These are phyloP conservation scores for Leucocoprinus leucothites DNA, from an alignment of 768 basidiomycete genomes.

Conservation along the genomic window DNA sequence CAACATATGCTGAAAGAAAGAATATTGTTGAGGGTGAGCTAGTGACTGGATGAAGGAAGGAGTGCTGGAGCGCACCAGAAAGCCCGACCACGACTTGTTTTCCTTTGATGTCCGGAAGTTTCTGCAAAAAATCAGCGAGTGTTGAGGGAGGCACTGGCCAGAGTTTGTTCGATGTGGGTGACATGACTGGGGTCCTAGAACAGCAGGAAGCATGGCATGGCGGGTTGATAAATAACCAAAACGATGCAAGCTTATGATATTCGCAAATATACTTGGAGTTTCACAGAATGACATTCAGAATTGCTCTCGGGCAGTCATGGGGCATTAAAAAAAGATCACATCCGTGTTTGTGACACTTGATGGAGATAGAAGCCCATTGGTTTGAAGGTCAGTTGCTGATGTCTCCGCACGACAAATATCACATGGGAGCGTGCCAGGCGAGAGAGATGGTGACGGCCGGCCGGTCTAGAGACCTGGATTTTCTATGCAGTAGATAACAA, in stretches of 20 bases:
- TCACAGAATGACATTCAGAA: not conserved
- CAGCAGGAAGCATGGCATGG: not conserved
- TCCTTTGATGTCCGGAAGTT: not conserved
- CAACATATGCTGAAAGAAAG: not conserved
- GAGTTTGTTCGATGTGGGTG: constrained; percentile 1
- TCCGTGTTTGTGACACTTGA: too few relatives aligned
- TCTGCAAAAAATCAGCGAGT: not conserved
- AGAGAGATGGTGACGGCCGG: too few relatives aligned
- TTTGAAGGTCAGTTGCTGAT: not conserved
- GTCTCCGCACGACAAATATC: too few relatives aligned
- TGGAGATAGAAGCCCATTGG: not conserved
- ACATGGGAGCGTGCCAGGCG: too few relatives aligned
- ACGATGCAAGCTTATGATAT: constrained; percentile 4
- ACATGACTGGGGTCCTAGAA: not conserved
- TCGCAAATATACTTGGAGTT: not conserved
- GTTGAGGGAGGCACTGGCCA: not conserved
- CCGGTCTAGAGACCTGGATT: too few relatives aligned
- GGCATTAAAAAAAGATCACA: too few relatives aligned
- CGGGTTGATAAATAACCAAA: not conserved
- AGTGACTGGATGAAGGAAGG: not conserved
- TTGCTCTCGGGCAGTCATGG: too few relatives aligned
- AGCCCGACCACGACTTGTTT: not conserved
- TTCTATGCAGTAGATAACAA: too few relatives aligned
- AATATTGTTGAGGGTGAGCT: not conserved
- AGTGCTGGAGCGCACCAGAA: not conserved